Evolutionary conservation across 257 asterid species (phyloP), one percentile per base, ranked within the genome.

Genomic region (Forsythia suspensa): DNA sequence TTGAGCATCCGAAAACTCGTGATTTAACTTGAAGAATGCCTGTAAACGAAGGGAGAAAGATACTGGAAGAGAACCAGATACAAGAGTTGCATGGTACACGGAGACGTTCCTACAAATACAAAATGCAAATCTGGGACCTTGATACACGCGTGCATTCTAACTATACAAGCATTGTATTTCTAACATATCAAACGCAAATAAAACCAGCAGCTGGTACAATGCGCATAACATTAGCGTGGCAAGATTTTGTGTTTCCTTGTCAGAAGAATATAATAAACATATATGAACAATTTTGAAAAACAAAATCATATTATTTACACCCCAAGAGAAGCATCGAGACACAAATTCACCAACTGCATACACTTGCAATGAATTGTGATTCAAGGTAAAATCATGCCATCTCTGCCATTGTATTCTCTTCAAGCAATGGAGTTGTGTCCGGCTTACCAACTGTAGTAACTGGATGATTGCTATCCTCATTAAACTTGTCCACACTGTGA

Each of bases 381-480:
- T 80, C 63, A 43, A 43, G 71, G 20, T 67, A 72, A 72, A 75
- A 71, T 44, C 84, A 84, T 5, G 82, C 81, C 7, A 77, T 71
- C 78, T 74, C 90, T 0, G 68, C 37, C 0, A 85, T 63, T 24
- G 7, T 69, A 79, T 85, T 86, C 69, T 91, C 91, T 43, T 82
- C 89, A 12, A 90, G 99, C 90, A 93, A 87, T 3, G 97, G 97
- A 43, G 89, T 82, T 12, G 87, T 77, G 71, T 84, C 88, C 9
- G 90, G 40, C 80, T 86, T 89, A 65, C 88, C 89, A 4, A 44
- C 81, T 2, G 20, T 81, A 41, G 85, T 15, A 55, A 66, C 72
- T 6, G 85, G 74, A 18, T 82, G 82, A 80, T 89, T 92, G 3
- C 79, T 80, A 0, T 92, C 99, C 68, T 96, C 97, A 9, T 92